phyloP scores from a whole-genome alignment of 1,139 yeast genomes.

The Suhomyces anneliseae region DNA sequence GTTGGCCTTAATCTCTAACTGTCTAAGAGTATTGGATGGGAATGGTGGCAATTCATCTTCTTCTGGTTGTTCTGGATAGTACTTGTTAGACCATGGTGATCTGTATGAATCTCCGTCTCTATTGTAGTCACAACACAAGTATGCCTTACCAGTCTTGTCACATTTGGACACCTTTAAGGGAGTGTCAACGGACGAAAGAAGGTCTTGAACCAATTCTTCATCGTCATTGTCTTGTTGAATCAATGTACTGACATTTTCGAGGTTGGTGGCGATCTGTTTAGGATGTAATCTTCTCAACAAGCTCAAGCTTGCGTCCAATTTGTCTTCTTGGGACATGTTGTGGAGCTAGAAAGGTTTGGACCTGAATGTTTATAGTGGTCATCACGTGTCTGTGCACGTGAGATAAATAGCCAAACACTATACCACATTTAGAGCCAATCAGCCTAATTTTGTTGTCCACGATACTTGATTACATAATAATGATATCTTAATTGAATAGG shows the following conservation, averaged over 20 bases:
- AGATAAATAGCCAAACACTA: not conserved
- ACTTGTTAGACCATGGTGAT: conserved; percentile 88
- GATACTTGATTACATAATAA: too few relatives aligned
- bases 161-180: conserved; percentile 69
- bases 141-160: conserved; percentile 60
- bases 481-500: too few relatives aligned
- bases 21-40: conserved; percentile 68
- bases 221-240: conserved; percentile 48
- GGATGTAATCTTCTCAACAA: conserved; percentile 87
- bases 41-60: conserved; percentile 65
- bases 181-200: conserved; percentile 82
- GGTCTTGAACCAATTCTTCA: conserved; percentile 75
- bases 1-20: conserved; percentile 78
- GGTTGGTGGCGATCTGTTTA: conserved; percentile 58
- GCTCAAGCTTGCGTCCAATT: conserved; percentile 85
- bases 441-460: too few relatives aligned
- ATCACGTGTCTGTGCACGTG: not conserved
- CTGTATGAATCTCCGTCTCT: conserved; percentile 92
- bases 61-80: conserved; percentile 58
- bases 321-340: conserved; percentile 44
- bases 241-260: conserved; percentile 67
- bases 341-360: not conserved
- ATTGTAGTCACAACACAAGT: conserved; percentile 88
- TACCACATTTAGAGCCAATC: too few relatives aligned
- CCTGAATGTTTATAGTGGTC: not conserved